Base-by-base conservation (phyloP, 192 early-diverging fungal genomes). In the Entomortierella chlamydospora region DNA sequence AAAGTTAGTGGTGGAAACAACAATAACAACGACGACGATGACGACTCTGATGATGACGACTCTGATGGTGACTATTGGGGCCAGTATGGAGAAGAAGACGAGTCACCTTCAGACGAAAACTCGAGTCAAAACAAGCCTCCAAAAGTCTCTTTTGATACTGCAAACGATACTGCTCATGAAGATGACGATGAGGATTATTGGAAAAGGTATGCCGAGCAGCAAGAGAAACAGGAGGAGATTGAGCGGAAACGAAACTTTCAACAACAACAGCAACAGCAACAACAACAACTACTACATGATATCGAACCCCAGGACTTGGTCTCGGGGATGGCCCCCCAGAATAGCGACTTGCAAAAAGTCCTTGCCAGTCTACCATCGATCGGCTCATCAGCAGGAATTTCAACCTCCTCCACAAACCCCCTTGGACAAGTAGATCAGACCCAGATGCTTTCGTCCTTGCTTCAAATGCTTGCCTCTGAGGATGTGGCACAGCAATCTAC, bases 151-250 rank as follows among this genome's bases (percentile, higher is more conserved):
- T 12, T 0, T 29, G 52, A 50, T 4, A 31, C 47, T 7, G 17
- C 45, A 4, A 42, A 11, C 4, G 54, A 66, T 20, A 55, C 17
- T 2, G 15, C 34, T 25, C 61, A 61, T 49, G 68, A 63, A 12
- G 62, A 69, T n/a, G 74, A 45, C 2, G 74, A 79, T 20, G 74
- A 79, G 23, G 74, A 79, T 9, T 79, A 79, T 57, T 79, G 74
- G 74, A 63, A 33, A 57, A 79, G 70, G 61, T 79, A 79, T 26
- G 50, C 55, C 2, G 61, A 70, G 26, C 74, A 65, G 12, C 67
- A 79, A 33, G 55, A 70, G 31, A 25, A 79, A 43, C 61, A 79
- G 30, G 66, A 69, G 18, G 47, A 47, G 0, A 12, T 22, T 0
- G 73, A 77, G 31, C 59, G 62, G 29, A 79, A 79, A 49, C 61